A percentile compares a stretch with the other conserved stretches of the same genome.
phyloP scores from a whole-genome alignment of 176 grass and related monocot species.

The maize (Zea mays) region Zm-B73-REFERENCE-NAM-5.0 NC_050100.1:79861001-79861500 shows the following conservation, averaged over 20 bases:
- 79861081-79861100: conserved; percentile 32
- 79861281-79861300: conserved; percentile 10
- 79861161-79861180: conserved; percentile 26
- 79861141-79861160: conserved; percentile 19
- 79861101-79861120: conserved; percentile 2
- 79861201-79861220: conserved; percentile 20
- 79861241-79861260: conserved; percentile 20
- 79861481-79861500: neutral
- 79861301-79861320: conserved; percentile 18
- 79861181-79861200: conserved; percentile 4
- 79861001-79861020: conserved; percentile 2
- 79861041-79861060: neutral
- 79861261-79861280: conserved; percentile 31
- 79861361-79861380: conserved; percentile 16
- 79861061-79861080: conserved; percentile 10
- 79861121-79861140: conserved; percentile 20
- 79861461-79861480: conserved; percentile 64
- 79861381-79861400: conserved; percentile 47
- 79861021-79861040: neutral
- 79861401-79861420: conserved; percentile 80
- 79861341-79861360: conserved; percentile 25
- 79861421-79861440: conserved; percentile 81
- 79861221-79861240: neutral
- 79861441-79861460: conserved; percentile 68
- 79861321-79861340: neutral